Conservation (phyloP, 139 green algal genomes). For the Coccomyxa sp. region DNA sequence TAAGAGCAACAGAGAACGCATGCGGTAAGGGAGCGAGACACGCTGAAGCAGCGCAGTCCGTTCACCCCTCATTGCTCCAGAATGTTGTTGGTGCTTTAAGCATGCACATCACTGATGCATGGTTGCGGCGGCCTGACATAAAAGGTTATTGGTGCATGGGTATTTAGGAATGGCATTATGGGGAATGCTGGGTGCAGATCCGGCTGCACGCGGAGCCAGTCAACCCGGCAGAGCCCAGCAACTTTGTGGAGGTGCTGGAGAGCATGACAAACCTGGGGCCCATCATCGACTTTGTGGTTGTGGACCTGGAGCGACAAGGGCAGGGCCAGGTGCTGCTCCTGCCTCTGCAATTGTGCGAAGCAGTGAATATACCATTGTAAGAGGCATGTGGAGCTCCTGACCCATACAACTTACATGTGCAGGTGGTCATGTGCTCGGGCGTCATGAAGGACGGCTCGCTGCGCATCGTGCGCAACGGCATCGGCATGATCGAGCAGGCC, state of each 20-base stretch:
- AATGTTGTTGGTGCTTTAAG: too few relatives aligned
- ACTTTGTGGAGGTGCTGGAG: constrained; percentile 80
- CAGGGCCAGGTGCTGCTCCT: constrained; percentile 89
- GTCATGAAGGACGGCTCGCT: constrained; percentile 70
- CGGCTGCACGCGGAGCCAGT: constrained; percentile 30
- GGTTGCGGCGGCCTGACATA: too few relatives aligned
- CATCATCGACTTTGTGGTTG: constrained; percentile 92
- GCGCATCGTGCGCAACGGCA: constrained; percentile 93
- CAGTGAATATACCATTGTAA: too few relatives aligned
- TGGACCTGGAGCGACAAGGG: constrained; percentile 93
- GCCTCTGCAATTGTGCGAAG: too few relatives aligned
- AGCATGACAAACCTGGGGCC: constrained; percentile 87
- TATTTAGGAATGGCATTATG: too few relatives aligned
- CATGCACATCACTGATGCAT: too few relatives aligned
- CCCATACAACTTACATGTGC: background rate
- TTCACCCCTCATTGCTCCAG: too few relatives aligned
- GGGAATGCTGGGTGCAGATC: background rate
- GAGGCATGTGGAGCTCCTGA: background rate
- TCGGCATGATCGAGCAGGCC: constrained; percentile 94
- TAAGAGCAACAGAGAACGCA: too few relatives aligned
- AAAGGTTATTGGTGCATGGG: too few relatives aligned
- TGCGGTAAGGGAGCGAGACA: too few relatives aligned
- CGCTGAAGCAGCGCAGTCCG: too few relatives aligned
- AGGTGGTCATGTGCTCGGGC: constrained; percentile 90
- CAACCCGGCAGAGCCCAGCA: constrained; percentile 24